Conservation (phyloP, 345 rosid genomes). For the Conringia planisiliqua region DNA sequence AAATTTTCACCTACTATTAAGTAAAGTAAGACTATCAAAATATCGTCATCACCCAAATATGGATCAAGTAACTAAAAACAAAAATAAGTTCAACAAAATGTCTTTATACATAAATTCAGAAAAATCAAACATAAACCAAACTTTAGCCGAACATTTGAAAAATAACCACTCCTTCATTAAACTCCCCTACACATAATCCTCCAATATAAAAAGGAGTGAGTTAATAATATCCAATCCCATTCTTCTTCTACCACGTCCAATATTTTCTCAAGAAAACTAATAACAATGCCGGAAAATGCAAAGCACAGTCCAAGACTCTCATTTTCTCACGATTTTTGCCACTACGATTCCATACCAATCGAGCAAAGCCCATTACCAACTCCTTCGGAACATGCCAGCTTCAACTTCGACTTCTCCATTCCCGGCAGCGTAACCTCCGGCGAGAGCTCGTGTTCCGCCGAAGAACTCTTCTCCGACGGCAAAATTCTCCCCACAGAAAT, state of each 20-base stretch:
- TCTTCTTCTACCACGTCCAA: not conserved
- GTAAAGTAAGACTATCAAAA: too few relatives aligned
- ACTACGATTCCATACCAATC: constrained; percentile 41
- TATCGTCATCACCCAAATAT: too few relatives aligned
- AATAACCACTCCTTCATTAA: not conserved
- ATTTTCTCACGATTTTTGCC: constrained; percentile 58
- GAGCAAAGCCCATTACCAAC: constrained; percentile 43
- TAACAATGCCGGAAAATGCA: constrained; percentile 44
- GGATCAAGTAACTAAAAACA: too few relatives aligned
- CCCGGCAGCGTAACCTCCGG: constrained; percentile 8
- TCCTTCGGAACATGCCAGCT: constrained; percentile 33
- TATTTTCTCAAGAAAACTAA: not conserved
- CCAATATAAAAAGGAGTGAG: not conserved
- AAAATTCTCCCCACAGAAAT: constrained; percentile 44
- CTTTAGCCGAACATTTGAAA: constrained; percentile 16
- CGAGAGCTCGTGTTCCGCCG: constrained; percentile 41
- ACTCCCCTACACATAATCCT: not conserved
- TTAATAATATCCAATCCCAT: not conserved
- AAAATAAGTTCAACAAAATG: too few relatives aligned
- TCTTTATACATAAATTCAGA: too few relatives aligned
- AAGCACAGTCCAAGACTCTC: constrained; percentile 58
- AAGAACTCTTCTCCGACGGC: constrained; percentile 45
- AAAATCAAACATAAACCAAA: not conserved
- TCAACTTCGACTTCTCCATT: constrained; percentile 38
- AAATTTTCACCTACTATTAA: too few relatives aligned